A percentile compares a stretch with the other conserved stretches of the same genome.
Conservation (phyloP, 1,139 yeast species). For the Protomyces lactucae-debilis region DNA sequence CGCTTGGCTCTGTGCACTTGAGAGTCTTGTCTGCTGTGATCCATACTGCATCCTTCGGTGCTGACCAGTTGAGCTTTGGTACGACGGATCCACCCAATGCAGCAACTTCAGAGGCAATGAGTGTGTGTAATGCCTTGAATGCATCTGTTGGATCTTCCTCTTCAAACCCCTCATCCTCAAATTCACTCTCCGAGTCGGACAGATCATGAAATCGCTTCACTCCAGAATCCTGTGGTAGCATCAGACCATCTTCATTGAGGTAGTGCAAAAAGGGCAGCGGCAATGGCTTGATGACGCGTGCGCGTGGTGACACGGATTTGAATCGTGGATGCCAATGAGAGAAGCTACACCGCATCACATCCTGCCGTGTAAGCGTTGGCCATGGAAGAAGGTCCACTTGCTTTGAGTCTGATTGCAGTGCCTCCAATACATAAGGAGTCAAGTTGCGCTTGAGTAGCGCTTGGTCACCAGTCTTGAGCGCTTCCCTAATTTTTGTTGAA, state of each 20-base stretch:
- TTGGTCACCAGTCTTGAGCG: slow-evolving; percentile 1
- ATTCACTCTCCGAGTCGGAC: slow-evolving; percentile 40
- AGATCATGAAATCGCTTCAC: slow-evolving; percentile 60
- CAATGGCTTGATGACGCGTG: slow-evolving; percentile 57
- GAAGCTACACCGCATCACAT: slow-evolving; percentile 54
- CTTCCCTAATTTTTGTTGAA: slow-evolving; percentile 16
- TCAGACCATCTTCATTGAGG: slow-evolving; percentile 69
- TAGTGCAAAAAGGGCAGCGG: slow-evolving; percentile 67
- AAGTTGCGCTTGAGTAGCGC: not conserved
- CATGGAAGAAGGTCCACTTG: slow-evolving; percentile 1
- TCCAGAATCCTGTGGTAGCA: slow-evolving; percentile 53
- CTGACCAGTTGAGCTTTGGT: slow-evolving; percentile 94
- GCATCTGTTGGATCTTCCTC: slow-evolving; percentile 39
- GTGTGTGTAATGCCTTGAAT: slow-evolving; percentile 57
- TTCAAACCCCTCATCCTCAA: slow-evolving; percentile 18
- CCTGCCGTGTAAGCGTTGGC: slow-evolving; percentile 14
- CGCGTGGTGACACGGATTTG: slow-evolving; percentile 48
- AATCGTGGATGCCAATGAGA: slow-evolving; percentile 68
- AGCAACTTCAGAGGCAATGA: slow-evolving; percentile 45
- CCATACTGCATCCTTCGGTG: slow-evolving; percentile 95
- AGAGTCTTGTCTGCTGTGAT: slow-evolving; percentile 71
- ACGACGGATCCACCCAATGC: slow-evolving; percentile 57
- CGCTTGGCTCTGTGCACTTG: slow-evolving; percentile 65
- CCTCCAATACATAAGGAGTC: slow-evolving; percentile 12
- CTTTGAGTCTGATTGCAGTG: not conserved